Base-by-base conservation (phyloP, 2,329 filamentous ascomycete species). In the Paraconiothyrium brasiliense region DNA sequence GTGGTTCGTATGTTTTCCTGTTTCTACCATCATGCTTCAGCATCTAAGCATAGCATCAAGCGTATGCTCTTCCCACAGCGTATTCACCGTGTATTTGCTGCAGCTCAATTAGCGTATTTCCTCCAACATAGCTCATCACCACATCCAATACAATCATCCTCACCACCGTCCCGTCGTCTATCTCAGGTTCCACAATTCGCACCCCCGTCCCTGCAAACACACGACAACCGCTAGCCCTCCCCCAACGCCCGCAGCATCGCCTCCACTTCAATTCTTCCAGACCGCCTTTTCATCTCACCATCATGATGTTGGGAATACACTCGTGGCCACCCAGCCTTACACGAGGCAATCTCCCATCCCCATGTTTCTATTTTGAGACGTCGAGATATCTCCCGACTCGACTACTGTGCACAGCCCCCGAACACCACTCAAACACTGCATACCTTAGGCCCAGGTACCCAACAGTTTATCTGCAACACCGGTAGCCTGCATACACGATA, bases 381-480 rank as follows among this genome's bases (percentile, higher is more conserved):
- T 30, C 27, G 6, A 30, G 6, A 30, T 30, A 44, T 34, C 22
- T 44, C n/a, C 27, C 13, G 52, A 34, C 37, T 44, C 20, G 20
- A 20, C 20, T 20, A 44, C 39, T 30, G 35, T 46, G 52, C 52
- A 55, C 52, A 55, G 52, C 52, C 52, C 39, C 52, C 16, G 39
- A 46, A 55, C 50, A 55, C 34, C 49, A 34, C 16, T n/a, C n/a
- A 37, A 55, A 55, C 52, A 55, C 52, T 22, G 39, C 52, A 55
- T 20, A 10, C 51, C 37, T 6, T 6, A 22, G 39, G 39, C 39
- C 39, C n/a, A 41, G 16, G 7, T 41, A 30, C 27, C 27, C 49
- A 39, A 20, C 27, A 14, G 20, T 14, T 16, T 34, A 9, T 39
- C 27, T 35, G 52, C 39, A 55, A 34, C 32, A 39, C 32, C 27